Evolutionary conservation across 2,329 filamentous ascomycete genomes (phyloP), one percentile per base, ranked within the genome.

Genomic region (Ophiocordyceps camponoti-leonardi): DNA sequence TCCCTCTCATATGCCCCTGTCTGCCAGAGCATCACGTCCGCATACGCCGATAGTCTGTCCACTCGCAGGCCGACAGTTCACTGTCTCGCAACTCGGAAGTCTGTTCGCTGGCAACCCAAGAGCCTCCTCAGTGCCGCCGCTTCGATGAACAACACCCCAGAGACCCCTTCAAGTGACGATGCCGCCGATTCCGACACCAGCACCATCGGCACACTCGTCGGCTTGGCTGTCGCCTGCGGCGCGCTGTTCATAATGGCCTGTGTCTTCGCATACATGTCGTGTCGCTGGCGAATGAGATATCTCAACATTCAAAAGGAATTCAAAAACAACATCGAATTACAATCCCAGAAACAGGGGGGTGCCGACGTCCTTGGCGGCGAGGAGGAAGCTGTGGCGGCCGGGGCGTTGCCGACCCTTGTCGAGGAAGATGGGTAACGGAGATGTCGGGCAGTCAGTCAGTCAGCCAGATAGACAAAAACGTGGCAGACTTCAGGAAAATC

Each of bases 261-360:
- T 16, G 42, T 40, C 19, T 44, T 48, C 19, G 39, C 44, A 12
- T 42, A 40, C n/a, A 31, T 19, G 37, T 44, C 41, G 28, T 44
- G 44, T 33, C 39, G 31, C 20, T 46, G 44, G 44, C 47, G 47
- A 7, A 14, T 44, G 16, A 48, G 44, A 19, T 44, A 42, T 26
- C 22, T 44, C 3, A 20, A 22, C 20, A 20, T 44, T 11, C 33
- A 14, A 19, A 41, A 20, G 22, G 6, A 33, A 10, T 6, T 14
- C 3, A n/a, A 20, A 16, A n/a, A 10, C 28, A 12, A 46, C 8
- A 37, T 33, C 6, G 45, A 46, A 18, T 13, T 46, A 26, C 20
- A 42, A 28, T 28, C 45, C 2, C 4, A 19, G 23, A 22, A 16
- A 19, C 20, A 19, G 8, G 35, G 8, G n/a, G 35, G 20, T 39